A percentile compares a stretch with the other conserved stretches of the same genome.
Conservation (phyloP, 805 yeast genomes). For the Sungouiella thailandica region DNA sequence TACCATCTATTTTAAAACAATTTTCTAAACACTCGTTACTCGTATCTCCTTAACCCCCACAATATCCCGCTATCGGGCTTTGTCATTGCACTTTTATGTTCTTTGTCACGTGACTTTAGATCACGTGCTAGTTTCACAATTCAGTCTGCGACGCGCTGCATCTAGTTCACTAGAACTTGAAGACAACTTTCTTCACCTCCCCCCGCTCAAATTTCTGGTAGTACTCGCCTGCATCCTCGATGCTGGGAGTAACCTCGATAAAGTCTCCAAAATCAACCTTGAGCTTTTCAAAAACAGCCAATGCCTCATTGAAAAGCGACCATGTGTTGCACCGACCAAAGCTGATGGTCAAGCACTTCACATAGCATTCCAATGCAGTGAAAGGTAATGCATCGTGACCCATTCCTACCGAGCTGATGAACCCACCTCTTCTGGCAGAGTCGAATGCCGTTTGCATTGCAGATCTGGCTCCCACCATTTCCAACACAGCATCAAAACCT, state of each 20-base stretch:
- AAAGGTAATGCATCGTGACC: constrained; percentile 55
- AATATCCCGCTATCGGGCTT: too few species aligned
- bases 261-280: constrained; percentile 44
- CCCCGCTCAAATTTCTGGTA: constrained; percentile 51
- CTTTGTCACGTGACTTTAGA: too few species aligned
- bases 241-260: constrained; percentile 42
- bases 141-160: too few species aligned
- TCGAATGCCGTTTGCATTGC: constrained; percentile 51
- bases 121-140: too few species aligned
- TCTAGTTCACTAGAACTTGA: constrained; percentile 27
- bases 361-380: constrained; percentile 51
- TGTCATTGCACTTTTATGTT: too few species aligned
- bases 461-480: constrained; percentile 51
- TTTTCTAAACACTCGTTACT: too few species aligned
- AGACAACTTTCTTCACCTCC: constrained; percentile 51
- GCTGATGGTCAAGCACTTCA: constrained; percentile 51
- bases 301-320: constrained; percentile 50
- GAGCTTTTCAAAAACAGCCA: constrained; percentile 41
- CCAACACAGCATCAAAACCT: constrained; percentile 59
- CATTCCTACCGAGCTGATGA: constrained; percentile 55
- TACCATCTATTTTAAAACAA: too few species aligned
- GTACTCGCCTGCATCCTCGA: constrained; percentile 43
- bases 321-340: constrained; percentile 64
- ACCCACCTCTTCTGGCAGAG: constrained; percentile 52
- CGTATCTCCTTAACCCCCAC: too few species aligned